Percentiles rank a stretch among this genome's conserved stretches.
These are phyloP conservation scores for Irpex sp. DNA, from an alignment of 1,284 basidiomycete species.

Conservation along the genomic window DNA sequence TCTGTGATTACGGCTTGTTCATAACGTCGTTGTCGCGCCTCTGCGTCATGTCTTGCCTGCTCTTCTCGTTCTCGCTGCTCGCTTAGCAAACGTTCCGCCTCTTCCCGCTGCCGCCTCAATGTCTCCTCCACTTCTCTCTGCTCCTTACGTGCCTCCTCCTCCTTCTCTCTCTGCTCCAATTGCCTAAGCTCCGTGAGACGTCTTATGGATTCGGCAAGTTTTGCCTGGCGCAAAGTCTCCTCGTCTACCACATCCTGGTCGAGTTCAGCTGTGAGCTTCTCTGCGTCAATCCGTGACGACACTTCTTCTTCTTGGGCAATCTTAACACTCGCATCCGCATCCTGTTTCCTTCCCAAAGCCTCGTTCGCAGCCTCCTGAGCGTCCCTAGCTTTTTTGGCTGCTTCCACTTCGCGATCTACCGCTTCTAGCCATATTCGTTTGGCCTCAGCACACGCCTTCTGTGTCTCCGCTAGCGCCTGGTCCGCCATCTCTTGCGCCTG, in stretches of 20 bases:
- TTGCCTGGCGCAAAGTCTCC: neutral
- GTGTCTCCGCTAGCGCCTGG: neutral
- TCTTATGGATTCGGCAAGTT: neutral
- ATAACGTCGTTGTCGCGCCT: neutral
- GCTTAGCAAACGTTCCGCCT: neutral
- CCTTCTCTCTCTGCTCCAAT: neutral
- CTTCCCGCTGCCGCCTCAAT: neutral
- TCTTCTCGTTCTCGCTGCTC: slow-evolving; percentile 2
- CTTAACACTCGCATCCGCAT: neutral
- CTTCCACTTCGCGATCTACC: neutral
- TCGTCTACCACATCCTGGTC: neutral
- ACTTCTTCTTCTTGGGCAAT: neutral
- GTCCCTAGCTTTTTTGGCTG: neutral
- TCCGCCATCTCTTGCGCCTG: neutral
- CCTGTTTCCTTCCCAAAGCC: neutral
- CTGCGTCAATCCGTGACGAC: neutral
- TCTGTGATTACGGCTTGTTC: neutral
- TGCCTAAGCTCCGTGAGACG: neutral
- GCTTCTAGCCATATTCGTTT: neutral
- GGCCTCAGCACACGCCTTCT: neutral
- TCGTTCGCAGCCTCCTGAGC: neutral
- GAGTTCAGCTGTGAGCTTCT: neutral
- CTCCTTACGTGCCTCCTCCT: slow-evolving; percentile 1
- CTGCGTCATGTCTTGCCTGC: neutral
- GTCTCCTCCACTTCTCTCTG: neutral